Evolutionary conservation across 352 stramenopile genomes (phyloP).

Genomic region (Phytopythium ostracodes): DNA sequence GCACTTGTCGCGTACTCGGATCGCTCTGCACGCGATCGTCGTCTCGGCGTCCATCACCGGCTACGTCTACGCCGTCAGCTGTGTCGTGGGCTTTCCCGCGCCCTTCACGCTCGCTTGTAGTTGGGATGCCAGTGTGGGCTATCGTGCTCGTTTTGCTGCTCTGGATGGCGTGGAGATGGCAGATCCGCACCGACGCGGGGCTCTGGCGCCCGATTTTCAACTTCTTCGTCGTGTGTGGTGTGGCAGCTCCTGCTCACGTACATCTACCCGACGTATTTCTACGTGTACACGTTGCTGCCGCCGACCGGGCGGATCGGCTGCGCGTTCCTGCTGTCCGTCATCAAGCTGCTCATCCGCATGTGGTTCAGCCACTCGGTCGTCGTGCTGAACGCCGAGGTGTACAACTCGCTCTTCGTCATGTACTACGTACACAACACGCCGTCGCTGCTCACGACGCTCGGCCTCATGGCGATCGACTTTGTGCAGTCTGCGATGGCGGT

Average conservation of each 20-base stretch:
- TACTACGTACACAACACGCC: slow-evolving; percentile 22
- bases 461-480: slow-evolving; percentile 17
- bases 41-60: slow-evolving; percentile 2
- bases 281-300: slow-evolving; percentile 13
- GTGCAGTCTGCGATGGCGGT: slow-evolving; percentile 16
- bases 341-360: slow-evolving; percentile 31
- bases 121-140: slow-evolving; percentile 9
- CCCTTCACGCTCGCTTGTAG: slow-evolving; percentile 18
- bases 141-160: slow-evolving; percentile 7
- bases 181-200: slow-evolving; percentile 6
- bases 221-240: slow-evolving; percentile 15
- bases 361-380: slow-evolving; percentile 15
- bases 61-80: slow-evolving; percentile 8
- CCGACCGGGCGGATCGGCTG: slow-evolving; percentile 9
- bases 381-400: slow-evolving; percentile 29
- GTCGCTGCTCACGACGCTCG: slow-evolving; percentile 12
- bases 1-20: slow-evolving; percentile 7
- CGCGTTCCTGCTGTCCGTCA: slow-evolving; percentile 16
- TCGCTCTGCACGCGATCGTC: slow-evolving; percentile 5
- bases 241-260: slow-evolving; percentile 11
- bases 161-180: slow-evolving; percentile 10
- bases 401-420: slow-evolving; percentile 24
- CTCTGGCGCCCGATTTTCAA: slow-evolving; percentile 7
- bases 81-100: slow-evolving; percentile 10
- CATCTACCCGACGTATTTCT: slow-evolving; percentile 17